A percentile compares a stretch with the other conserved stretches of the same genome.
Evolutionary conservation across 805 yeast species (phyloP).

Genomic region (Monosporozyma yasuniensis): DNA sequence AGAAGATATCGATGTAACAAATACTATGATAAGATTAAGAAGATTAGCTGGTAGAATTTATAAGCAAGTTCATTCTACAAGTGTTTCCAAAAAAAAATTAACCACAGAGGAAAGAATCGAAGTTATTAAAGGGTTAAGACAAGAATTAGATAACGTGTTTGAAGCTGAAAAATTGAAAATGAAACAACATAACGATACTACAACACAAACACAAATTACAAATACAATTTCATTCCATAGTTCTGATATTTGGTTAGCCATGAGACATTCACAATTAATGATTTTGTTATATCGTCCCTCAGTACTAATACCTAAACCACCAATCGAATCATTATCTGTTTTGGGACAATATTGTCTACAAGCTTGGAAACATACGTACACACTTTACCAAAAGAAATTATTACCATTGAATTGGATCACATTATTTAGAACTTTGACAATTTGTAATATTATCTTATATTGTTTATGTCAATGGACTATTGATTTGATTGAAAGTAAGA

Average conservation of each 20-base stretch:
- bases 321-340: conserved; percentile 32
- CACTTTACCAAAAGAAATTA: conserved; percentile 35
- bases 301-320: conserved; percentile 38
- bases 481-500: conserved; percentile 38
- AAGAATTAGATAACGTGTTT: conserved; percentile 28
- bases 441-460: conserved; percentile 39
- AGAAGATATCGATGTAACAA: conserved; percentile 34
- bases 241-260: conserved; percentile 30
- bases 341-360: conserved; percentile 40
- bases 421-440: conserved; percentile 36
- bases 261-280: conserved; percentile 39
- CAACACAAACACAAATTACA: conserved; percentile 5
- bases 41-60: conserved; percentile 41
- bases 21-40: conserved; percentile 36
- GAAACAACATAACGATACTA: conserved; percentile 11
- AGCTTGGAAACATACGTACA: conserved; percentile 39
- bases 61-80: conserved; percentile 38
- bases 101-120: conserved; percentile 28
- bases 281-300: conserved; percentile 43
- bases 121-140: conserved; percentile 29
- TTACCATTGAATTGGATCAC: conserved; percentile 46
- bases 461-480: conserved; percentile 41
- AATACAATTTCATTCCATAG: conserved; percentile 28
- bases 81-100: conserved; percentile 29
- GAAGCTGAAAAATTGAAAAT: conserved; percentile 20